phyloP scores from a whole-genome alignment of 1,284 basidiomycete species.

The Marasmius fiardii region DNA sequence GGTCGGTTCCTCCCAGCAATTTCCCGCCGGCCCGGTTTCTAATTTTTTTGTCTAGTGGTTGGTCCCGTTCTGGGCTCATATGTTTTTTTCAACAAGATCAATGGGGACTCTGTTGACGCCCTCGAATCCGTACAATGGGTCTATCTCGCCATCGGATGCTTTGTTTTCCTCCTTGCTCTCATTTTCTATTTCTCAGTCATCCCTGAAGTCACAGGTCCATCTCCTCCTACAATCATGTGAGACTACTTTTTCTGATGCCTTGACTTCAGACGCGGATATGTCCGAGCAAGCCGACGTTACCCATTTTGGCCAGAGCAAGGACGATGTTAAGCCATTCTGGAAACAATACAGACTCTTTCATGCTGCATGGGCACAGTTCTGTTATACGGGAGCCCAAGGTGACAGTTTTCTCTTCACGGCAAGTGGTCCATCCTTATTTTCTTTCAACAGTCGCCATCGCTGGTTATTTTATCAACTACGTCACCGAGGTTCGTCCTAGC shows the following conservation, averaged over 20 bases:
- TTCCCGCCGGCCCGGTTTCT: too few species aligned
- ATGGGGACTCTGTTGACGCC: slow-evolving; percentile 25
- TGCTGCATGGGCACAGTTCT: slow-evolving; percentile 31
- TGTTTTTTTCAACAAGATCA: slow-evolving; percentile 29
- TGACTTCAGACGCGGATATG: slow-evolving; percentile 29
- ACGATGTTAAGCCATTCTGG: slow-evolving; percentile 25
- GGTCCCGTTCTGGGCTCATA: slow-evolving; percentile 31
- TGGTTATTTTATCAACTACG: slow-evolving; percentile 32
- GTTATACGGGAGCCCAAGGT: slow-evolving; percentile 32
- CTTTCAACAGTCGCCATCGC: slow-evolving; percentile 26
- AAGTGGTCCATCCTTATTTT: neutral
- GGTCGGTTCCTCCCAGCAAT: neutral
- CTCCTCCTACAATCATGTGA: neutral
- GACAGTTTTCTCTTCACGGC: neutral
- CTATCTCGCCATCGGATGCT: slow-evolving; percentile 30
- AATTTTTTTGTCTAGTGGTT: too few species aligned
- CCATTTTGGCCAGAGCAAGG: slow-evolving; percentile 21
- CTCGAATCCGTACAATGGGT: slow-evolving; percentile 34
- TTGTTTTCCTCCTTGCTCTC: slow-evolving; percentile 30
- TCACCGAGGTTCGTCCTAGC: slow-evolving; percentile 23
- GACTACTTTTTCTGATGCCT: neutral
- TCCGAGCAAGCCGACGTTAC: slow-evolving; percentile 31
- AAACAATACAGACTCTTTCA: slow-evolving; percentile 28
- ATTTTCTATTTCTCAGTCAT: slow-evolving; percentile 32
- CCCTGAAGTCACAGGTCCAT: slow-evolving; percentile 31